These are phyloP conservation scores for Solanum chacoense DNA, from an alignment of 305 asterid species.

Conservation along the genomic window DNA sequence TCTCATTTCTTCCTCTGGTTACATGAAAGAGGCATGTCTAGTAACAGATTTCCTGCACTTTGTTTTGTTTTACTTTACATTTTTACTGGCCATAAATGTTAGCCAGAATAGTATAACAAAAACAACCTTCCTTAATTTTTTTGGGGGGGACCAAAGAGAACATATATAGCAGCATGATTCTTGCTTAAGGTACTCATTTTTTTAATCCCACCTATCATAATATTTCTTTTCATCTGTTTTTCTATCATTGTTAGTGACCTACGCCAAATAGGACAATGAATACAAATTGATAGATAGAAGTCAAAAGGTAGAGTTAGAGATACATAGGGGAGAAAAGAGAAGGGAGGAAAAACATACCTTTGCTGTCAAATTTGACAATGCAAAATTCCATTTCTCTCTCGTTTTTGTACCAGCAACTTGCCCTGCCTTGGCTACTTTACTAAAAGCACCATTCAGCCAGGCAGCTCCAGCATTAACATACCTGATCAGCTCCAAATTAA, in stretches of 20 bases:
- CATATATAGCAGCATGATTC: not conserved
- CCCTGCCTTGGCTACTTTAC: slow-evolving; percentile 76
- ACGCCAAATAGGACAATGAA: not conserved
- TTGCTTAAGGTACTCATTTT: not conserved
- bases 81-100: too few species aligned
- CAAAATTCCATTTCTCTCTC: slow-evolving; percentile 76
- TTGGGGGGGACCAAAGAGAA: not conserved
- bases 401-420: slow-evolving; percentile 89
- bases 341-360: slow-evolving; percentile 35
- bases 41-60: not conserved
- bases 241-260: not conserved
- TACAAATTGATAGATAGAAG: not conserved
- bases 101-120: not conserved
- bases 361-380: slow-evolving; percentile 71
- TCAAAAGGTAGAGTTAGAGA: not conserved
- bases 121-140: not conserved
- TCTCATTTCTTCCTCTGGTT: not conserved
- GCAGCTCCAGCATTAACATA: slow-evolving; percentile 88
- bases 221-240: not conserved
- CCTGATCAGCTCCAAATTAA: slow-evolving; percentile 32
- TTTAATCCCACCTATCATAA: not conserved
- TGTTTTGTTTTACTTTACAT: not conserved
- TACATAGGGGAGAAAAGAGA: not conserved
- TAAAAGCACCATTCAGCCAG: slow-evolving; percentile 92
- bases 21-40: not conserved